A percentile compares a stretch with the other conserved stretches of the same genome.
phyloP scores from a whole-genome alignment of 495 filamentous ascomycete species.

The Sphaerosporella brunnea region DNA sequence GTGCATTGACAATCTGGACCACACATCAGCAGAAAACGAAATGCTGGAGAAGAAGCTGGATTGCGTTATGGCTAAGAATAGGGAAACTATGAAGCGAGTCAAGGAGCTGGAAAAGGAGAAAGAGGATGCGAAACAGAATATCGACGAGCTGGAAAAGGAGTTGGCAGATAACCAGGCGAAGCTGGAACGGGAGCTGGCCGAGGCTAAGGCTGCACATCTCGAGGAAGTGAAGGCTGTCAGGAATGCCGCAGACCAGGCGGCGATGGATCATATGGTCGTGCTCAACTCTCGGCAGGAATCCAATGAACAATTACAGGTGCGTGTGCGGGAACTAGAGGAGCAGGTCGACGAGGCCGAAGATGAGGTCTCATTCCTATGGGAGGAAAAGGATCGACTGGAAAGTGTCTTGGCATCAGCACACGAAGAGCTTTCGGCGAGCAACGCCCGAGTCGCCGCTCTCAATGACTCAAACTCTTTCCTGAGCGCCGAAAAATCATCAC shows the following conservation, averaged over 20 bases:
- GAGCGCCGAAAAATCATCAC: background rate
- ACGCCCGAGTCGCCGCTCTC: background rate
- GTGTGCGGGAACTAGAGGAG: constrained; percentile 8
- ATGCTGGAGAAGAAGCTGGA: constrained; percentile 9
- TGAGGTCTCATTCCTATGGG: background rate
- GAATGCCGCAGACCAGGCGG: constrained; percentile 30
- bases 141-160: background rate
- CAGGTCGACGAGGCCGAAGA: constrained; percentile 16
- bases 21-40: constrained; percentile 7
- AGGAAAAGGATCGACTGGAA: constrained; percentile 1
- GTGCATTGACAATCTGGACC: background rate
- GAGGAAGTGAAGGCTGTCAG: constrained; percentile 27
- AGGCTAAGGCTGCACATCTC: constrained; percentile 8
- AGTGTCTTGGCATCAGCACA: background rate
- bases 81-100: background rate
- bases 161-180: constrained; percentile 6
- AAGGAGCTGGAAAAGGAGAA: constrained; percentile 7
- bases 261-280: constrained; percentile 19
- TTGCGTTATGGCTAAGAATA: background rate
- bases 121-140: background rate
- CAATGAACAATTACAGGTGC: constrained; percentile 16
- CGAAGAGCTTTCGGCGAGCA: too few species aligned
- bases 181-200: background rate
- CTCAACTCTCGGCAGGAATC: constrained; percentile 20
- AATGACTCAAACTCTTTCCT: background rate